Evolutionary conservation across 345 rosid genomes (phyloP).

Genomic region (Aquilaria malaccensis): DNA sequence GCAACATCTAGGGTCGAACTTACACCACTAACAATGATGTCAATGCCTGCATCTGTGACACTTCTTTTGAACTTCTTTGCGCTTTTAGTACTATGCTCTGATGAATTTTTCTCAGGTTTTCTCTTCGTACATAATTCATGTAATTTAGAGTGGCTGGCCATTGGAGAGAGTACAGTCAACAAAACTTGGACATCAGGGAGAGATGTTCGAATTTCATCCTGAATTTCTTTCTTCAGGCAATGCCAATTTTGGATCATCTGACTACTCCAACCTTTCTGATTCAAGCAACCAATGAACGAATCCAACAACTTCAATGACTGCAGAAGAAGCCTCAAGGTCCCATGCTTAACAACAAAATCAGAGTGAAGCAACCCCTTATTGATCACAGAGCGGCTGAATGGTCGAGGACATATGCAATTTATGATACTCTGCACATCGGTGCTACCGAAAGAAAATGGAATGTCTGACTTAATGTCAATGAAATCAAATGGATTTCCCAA

Average conservation of each 20-base stretch:
- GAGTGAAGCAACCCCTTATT: constrained; percentile 86
- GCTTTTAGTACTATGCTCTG: constrained; percentile 14
- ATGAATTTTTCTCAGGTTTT: constrained; percentile 28
- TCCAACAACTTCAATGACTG: constrained; percentile 69
- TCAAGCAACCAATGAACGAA: constrained; percentile 43
- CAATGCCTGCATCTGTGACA: constrained; percentile 31
- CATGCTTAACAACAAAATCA: constrained; percentile 75
- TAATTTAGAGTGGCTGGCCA: constrained; percentile 26
- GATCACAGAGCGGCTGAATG: constrained; percentile 64
- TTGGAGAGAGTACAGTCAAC: constrained; percentile 49
- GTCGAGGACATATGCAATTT: constrained; percentile 63
- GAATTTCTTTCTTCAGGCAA: constrained; percentile 51
- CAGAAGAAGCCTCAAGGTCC: constrained; percentile 71
- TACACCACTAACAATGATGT: constrained; percentile 60
- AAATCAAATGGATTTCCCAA: constrained; percentile 45
- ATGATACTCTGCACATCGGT: constrained; percentile 49
- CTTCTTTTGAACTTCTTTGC: constrained; percentile 40
- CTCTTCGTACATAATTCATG: constrained; percentile 37
- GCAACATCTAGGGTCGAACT: constrained; percentile 25
- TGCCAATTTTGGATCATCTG: constrained; percentile 29
- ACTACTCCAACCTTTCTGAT: constrained; percentile 20
- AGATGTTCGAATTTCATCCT: constrained; percentile 54
- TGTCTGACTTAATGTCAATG: constrained; percentile 32
- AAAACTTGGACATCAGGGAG: constrained; percentile 86
- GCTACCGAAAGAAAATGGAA: constrained; percentile 34